phyloP scores from a whole-genome alignment of 805 yeast species.

The Metschnikowia drakensbergensis region DNA sequence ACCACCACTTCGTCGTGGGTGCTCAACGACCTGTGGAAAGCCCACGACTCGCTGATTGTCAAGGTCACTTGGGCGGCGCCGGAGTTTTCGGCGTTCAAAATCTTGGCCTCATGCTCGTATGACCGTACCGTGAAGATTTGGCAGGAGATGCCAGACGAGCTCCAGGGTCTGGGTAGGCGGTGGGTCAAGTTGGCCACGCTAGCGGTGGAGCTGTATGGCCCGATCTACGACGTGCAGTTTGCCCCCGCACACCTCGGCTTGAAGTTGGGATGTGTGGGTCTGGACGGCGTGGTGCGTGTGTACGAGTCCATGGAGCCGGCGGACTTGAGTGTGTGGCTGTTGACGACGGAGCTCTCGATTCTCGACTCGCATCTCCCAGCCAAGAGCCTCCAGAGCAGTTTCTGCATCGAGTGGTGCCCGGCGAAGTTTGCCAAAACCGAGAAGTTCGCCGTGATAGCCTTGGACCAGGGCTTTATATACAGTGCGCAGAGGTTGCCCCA shows the following conservation, averaged over 20 bases:
- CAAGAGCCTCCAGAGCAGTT: slow-evolving; percentile 77
- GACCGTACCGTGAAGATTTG: slow-evolving; percentile 87
- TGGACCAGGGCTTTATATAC: slow-evolving; percentile 85
- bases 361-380: slow-evolving; percentile 66
- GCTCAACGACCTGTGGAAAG: slow-evolving; percentile 86
- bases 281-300: slow-evolving; percentile 80
- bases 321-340: slow-evolving; percentile 78
- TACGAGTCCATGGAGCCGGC: slow-evolving; percentile 89
- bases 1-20: slow-evolving; percentile 70
- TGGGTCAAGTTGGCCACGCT: slow-evolving; percentile 76
- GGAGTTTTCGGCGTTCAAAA: slow-evolving; percentile 69
- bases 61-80: slow-evolving; percentile 92
- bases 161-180: slow-evolving; percentile 71
- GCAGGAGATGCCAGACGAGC: slow-evolving; percentile 84
- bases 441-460: slow-evolving; percentile 75
- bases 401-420: slow-evolving; percentile 87
- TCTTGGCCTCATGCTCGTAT: slow-evolving; percentile 83
- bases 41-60: slow-evolving; percentile 86
- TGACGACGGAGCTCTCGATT: slow-evolving; percentile 66
- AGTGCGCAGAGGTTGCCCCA: slow-evolving; percentile 16
- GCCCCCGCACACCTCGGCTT: slow-evolving; percentile 83
- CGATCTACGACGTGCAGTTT: slow-evolving; percentile 84
- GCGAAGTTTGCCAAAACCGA: slow-evolving; percentile 71
- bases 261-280: slow-evolving; percentile 79
- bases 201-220: slow-evolving; percentile 78